phyloP scores from a whole-genome alignment of 371 early-diverging fungal genomes.

The Mucor velutinosus region DNA sequence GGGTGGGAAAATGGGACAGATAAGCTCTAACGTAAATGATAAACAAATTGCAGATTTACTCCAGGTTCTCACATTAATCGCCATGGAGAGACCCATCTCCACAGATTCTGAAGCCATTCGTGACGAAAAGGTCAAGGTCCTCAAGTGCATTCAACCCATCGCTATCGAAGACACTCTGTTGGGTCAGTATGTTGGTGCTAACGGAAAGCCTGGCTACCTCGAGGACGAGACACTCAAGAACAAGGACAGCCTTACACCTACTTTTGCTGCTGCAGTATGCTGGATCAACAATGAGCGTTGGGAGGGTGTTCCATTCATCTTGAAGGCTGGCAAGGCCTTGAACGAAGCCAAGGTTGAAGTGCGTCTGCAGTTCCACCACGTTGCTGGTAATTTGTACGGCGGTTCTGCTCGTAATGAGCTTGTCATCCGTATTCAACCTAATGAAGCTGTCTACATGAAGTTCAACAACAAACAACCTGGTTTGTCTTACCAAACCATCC shows the following conservation, averaged over 20 bases:
- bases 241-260: slow-evolving; percentile 82
- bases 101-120: slow-evolving; percentile 90
- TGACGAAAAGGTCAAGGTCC: slow-evolving; percentile 89
- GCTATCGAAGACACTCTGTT: slow-evolving; percentile 77
- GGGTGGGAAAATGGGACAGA: background rate
- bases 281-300: slow-evolving; percentile 94
- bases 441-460: slow-evolving; percentile 97
- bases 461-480: slow-evolving; percentile 94
- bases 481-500: slow-evolving; percentile 64
- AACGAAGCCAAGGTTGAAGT: slow-evolving; percentile 93
- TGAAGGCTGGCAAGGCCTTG: slow-evolving; percentile 96
- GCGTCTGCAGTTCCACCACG: slow-evolving; percentile 93
- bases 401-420: slow-evolving; percentile 89
- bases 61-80: slow-evolving; percentile 89
- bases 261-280: slow-evolving; percentile 89
- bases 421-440: slow-evolving; percentile 94
- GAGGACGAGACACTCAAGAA: slow-evolving; percentile 91
- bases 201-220: slow-evolving; percentile 82
- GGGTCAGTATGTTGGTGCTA: slow-evolving; percentile 89
- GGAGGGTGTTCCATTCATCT: slow-evolving; percentile 95
- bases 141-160: slow-evolving; percentile 80
- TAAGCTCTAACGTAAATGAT: background rate
- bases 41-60: slow-evolving; percentile 72
- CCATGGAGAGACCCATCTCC: slow-evolving; percentile 90
- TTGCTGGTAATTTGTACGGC: slow-evolving; percentile 75